A percentile compares a stretch with the other conserved stretches of the same genome.
These are phyloP conservation scores for Coemansia javaensis DNA, from an alignment of 192 early-diverging fungal genomes.

Conservation along the genomic window DNA sequence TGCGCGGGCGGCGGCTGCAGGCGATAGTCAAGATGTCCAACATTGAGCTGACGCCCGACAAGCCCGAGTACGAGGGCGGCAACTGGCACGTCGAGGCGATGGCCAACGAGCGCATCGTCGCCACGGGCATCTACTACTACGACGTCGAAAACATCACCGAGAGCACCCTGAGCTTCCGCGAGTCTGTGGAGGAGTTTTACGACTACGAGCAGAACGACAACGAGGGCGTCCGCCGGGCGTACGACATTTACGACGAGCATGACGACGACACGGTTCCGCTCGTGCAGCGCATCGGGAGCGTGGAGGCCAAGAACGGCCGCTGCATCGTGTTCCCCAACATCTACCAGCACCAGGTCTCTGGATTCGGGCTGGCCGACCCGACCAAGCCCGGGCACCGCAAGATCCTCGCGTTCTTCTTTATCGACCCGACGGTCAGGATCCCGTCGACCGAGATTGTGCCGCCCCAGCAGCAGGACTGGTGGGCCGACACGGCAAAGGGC, in stretches of 20 bases:
- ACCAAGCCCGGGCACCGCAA: slow-evolving; percentile 58
- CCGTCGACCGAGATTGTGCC: slow-evolving; percentile 55
- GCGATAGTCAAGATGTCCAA: slow-evolving; percentile 71
- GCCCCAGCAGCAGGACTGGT: slow-evolving; percentile 56
- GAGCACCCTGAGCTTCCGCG: slow-evolving; percentile 57
- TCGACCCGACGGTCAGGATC: slow-evolving; percentile 53
- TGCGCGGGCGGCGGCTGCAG: slow-evolving; percentile 48
- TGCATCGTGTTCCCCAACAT: slow-evolving; percentile 65
- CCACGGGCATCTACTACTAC: slow-evolving; percentile 73
- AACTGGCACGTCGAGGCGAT: slow-evolving; percentile 73
- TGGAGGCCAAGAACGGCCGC: slow-evolving; percentile 50
- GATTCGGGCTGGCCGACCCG: slow-evolving; percentile 53
- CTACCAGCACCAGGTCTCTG: slow-evolving; percentile 58
- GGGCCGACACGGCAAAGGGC: background rate
- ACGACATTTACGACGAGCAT: slow-evolving; percentile 36
- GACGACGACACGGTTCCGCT: background rate
- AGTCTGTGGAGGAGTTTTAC: slow-evolving; percentile 1
- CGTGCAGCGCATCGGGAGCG: slow-evolving; percentile 41
- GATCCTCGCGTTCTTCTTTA: slow-evolving; percentile 61
- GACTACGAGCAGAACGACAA: slow-evolving; percentile 7
- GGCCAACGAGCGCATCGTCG: slow-evolving; percentile 65
- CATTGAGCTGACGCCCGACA: slow-evolving; percentile 64
- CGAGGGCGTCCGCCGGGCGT: slow-evolving; percentile 23
- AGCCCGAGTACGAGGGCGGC: slow-evolving; percentile 52
- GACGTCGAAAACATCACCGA: slow-evolving; percentile 65